Evolutionary conservation across 2,329 filamentous ascomycete genomes (phyloP).

Genomic region (Metarhizium rileyi): DNA sequence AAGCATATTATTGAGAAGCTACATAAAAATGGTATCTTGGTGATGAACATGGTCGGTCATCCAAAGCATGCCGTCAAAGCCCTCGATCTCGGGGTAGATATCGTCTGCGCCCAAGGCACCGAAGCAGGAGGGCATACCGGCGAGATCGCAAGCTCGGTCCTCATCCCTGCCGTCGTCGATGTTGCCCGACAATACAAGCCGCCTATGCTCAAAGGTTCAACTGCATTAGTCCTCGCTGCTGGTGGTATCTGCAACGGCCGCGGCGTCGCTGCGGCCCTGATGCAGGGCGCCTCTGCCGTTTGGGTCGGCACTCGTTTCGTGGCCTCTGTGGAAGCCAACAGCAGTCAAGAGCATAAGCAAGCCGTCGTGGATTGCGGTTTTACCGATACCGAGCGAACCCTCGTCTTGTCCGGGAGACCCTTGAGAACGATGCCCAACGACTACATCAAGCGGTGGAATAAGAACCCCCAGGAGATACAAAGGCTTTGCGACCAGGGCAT

Average conservation of each 20-base stretch:
- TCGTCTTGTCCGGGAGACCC: slow-evolving; percentile 75
- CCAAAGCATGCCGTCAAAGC: slow-evolving; percentile 88
- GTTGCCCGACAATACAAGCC: slow-evolving; percentile 65
- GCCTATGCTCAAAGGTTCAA: slow-evolving; percentile 56
- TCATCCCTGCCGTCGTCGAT: slow-evolving; percentile 81
- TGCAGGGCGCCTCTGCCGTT: slow-evolving; percentile 79
- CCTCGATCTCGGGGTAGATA: slow-evolving; percentile 75
- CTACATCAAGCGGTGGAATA: slow-evolving; percentile 76
- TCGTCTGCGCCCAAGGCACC: slow-evolving; percentile 85
- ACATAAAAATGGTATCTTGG: slow-evolving; percentile 67
- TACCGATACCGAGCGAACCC: slow-evolving; percentile 70
- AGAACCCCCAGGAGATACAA: slow-evolving; percentile 62
- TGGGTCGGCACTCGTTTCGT: slow-evolving; percentile 96
- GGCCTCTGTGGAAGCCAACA: slow-evolving; percentile 72
- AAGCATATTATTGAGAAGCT: slow-evolving; percentile 61
- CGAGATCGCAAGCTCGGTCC: slow-evolving; percentile 70
- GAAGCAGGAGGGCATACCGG: slow-evolving; percentile 93
- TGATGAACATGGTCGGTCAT: slow-evolving; percentile 98
- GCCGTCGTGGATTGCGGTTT: slow-evolving; percentile 69
- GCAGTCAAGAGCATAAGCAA: slow-evolving; percentile 72
- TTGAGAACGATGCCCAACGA: slow-evolving; percentile 73
- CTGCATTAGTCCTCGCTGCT: slow-evolving; percentile 79
- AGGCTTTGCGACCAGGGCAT: slow-evolving; percentile 66
- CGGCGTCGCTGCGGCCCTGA: slow-evolving; percentile 68
- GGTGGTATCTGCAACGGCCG: slow-evolving; percentile 80